Conservation (phyloP, 768 basidiomycete genomes). For the Agrocybe chaxingu region DNA sequence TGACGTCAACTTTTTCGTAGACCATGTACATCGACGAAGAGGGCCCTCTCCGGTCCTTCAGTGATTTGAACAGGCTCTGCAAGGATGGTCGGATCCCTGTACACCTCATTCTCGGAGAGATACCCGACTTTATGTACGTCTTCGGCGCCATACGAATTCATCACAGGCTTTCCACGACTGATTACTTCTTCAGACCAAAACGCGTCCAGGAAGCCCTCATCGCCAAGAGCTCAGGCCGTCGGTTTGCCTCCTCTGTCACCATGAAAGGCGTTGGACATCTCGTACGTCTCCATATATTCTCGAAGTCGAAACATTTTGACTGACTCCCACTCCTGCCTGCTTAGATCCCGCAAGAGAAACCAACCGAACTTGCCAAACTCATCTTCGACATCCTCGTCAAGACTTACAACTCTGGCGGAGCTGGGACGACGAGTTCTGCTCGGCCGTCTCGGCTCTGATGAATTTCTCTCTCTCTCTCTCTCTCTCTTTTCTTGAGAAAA, state of each 20-base stretch:
- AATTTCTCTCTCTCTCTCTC: too few species aligned
- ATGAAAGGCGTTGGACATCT: constrained; percentile 30
- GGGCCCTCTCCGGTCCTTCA: constrained; percentile 51
- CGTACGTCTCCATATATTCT: constrained; percentile 13
- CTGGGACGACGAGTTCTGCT: too few species aligned
- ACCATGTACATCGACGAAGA: constrained; percentile 62
- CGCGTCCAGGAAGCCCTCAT: constrained; percentile 32
- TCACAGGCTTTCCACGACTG: background rate
- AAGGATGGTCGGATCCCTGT: constrained; percentile 32
- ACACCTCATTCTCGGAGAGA: constrained; percentile 50
- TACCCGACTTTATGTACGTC: constrained; percentile 54
- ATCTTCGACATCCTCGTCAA: constrained; percentile 3
- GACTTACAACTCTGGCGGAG: too few species aligned
- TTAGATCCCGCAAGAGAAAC: constrained; percentile 15
- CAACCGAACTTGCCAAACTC: constrained; percentile 3
- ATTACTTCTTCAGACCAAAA: constrained; percentile 23
- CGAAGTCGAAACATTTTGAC: background rate
- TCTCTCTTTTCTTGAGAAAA: too few species aligned
- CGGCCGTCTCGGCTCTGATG: too few species aligned
- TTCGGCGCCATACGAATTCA: background rate
- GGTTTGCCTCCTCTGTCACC: constrained; percentile 28
- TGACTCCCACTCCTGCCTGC: background rate
- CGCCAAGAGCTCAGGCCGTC: constrained; percentile 29
- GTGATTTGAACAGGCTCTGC: constrained; percentile 39
- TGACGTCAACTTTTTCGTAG: constrained; percentile 24